These are phyloP conservation scores for Sporisorium graminicola DNA, from an alignment of 1,284 basidiomycete genomes.

Conservation along the genomic window DNA sequence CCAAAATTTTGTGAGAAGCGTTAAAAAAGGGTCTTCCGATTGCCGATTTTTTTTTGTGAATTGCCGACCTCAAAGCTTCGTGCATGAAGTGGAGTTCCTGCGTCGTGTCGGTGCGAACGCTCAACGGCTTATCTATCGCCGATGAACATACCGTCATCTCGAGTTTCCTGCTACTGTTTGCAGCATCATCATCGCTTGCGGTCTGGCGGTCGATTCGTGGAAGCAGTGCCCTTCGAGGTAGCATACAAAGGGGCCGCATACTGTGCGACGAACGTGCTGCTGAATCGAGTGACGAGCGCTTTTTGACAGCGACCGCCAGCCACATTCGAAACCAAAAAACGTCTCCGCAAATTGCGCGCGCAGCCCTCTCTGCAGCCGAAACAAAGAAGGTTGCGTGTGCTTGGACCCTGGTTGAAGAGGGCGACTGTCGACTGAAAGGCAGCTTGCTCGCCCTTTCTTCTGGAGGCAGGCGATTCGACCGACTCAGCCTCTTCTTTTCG, in stretches of 20 bases:
- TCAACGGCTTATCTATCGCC: no score
- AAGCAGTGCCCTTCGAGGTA: no score
- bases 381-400: neutral
- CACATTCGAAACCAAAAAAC: neutral
- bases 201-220: no score
- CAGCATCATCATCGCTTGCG: neutral
- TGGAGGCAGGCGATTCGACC: constrained; percentile 1
- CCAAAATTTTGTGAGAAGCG: constrained; percentile 2
- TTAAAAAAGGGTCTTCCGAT: constrained; percentile 39
- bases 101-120: neutral
- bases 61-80: neutral
- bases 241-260: no score
- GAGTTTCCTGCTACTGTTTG: neutral
- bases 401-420: constrained; percentile 7
- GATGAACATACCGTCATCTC: no score
- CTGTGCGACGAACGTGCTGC: neutral
- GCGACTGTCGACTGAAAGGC: neutral
- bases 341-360: constrained; percentile 5
- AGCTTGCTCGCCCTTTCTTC: neutral
- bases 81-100: constrained; percentile 7
- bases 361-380: constrained; percentile 4
- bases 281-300: neutral
- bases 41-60: constrained; percentile 14
- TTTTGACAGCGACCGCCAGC: neutral
- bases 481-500: neutral